Percentiles rank a stretch among this genome's conserved stretches.
phyloP scores from a whole-genome alignment of 1,139 yeast genomes.

The Candida labiduridarum region DNA sequence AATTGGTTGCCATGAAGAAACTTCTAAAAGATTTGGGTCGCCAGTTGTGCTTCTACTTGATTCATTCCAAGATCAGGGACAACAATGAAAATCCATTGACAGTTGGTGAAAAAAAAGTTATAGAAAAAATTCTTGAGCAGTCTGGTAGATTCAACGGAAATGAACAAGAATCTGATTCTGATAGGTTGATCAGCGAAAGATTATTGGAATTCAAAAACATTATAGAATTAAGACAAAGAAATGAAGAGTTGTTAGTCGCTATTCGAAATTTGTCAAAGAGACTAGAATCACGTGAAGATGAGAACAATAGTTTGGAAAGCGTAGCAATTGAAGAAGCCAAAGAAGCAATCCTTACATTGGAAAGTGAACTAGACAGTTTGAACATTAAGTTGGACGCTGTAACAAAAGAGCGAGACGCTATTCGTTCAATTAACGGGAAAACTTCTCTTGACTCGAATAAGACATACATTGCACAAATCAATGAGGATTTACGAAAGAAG shows the following conservation, averaged over 20 bases:
- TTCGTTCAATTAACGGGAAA: conserved; percentile 38
- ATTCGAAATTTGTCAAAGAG: conserved; percentile 70
- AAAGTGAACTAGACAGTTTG: conserved; percentile 58
- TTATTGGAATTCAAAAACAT: conserved; percentile 69
- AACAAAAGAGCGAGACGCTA: conserved; percentile 66
- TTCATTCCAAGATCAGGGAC: conserved; percentile 63
- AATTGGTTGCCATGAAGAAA: conserved; percentile 49
- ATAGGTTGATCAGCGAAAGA: conserved; percentile 68
- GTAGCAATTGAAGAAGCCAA: conserved; percentile 73
- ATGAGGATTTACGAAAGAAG: conserved; percentile 31
- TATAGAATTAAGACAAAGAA: conserved; percentile 70
- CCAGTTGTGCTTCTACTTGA: conserved; percentile 73
- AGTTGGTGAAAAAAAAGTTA: conserved; percentile 56
- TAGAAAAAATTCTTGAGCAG: conserved; percentile 45
- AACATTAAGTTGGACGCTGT: conserved; percentile 55
- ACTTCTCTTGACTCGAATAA: conserved; percentile 18
- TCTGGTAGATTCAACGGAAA: conserved; percentile 32
- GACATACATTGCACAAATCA: conserved; percentile 30
- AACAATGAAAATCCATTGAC: conserved; percentile 57
- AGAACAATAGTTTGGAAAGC: conserved; percentile 51
- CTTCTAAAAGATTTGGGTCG: conserved; percentile 74
- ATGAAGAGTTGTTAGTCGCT: conserved; percentile 67
- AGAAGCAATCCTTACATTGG: conserved; percentile 69
- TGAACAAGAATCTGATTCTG: conserved; percentile 62
- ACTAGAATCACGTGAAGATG: conserved; percentile 57